Evolutionary conservation across 2,329 filamentous ascomycete genomes (phyloP).

Genomic region (Fusarium camptoceras): DNA sequence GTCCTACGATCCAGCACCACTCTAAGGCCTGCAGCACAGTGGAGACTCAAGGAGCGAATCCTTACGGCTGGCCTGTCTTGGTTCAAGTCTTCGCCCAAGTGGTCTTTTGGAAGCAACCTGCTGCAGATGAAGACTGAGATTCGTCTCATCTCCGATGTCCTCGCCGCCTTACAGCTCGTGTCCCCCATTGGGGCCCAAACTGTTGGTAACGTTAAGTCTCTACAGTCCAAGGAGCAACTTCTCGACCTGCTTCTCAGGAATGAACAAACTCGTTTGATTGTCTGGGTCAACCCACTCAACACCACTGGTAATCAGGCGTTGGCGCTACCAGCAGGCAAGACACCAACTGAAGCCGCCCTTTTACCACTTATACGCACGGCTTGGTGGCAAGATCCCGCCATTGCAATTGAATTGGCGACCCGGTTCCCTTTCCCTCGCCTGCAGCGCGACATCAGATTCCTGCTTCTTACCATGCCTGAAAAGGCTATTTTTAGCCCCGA

Average conservation of each 20-base stretch:
- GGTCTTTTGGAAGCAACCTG: conserved; percentile 96
- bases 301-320: conserved; percentile 60
- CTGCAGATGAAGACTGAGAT: conserved; percentile 95
- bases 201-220: conserved; percentile 69
- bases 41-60: conserved; percentile 89
- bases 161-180: conserved; percentile 72
- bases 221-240: conserved; percentile 86
- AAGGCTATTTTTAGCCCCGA: conserved; percentile 85
- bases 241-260: conserved; percentile 83
- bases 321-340: conserved; percentile 56
- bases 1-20: conserved; percentile 80
- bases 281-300: conserved; percentile 89
- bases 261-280: conserved; percentile 83
- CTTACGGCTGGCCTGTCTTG: conserved; percentile 87
- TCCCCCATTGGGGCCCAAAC: conserved; percentile 67
- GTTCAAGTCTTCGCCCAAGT: conserved; percentile 86
- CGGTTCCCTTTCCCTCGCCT: conserved; percentile 83
- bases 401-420: conserved; percentile 86
- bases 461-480: conserved; percentile 85
- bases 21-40: conserved; percentile 72
- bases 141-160: conserved; percentile 81
- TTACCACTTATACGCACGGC: conserved; percentile 79
- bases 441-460: conserved; percentile 79
- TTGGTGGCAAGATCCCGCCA: conserved; percentile 84
- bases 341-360: conserved; percentile 60